These are phyloP conservation scores for Elaphomyces granulatus DNA, from an alignment of 495 filamentous ascomycete species.

Conservation along the genomic window DNA sequence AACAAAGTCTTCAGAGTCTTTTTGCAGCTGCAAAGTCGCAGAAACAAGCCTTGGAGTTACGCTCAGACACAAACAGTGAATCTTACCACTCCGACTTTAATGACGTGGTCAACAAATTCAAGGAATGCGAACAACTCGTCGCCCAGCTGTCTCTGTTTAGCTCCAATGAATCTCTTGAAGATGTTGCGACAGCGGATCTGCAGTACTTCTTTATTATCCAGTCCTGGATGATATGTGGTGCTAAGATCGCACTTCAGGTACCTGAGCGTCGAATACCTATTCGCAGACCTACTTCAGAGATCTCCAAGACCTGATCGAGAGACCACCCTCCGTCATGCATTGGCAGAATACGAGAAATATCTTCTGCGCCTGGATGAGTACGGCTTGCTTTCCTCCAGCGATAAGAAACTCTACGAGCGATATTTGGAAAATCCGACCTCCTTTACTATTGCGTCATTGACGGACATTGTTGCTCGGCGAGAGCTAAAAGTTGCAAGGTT, in stretches of 20 bases:
- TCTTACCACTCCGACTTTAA: conserved; percentile 53
- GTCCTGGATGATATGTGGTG: conserved; percentile 3
- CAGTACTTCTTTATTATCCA: conserved; percentile 37
- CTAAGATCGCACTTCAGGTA: conserved; percentile 33
- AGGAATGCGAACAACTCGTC: conserved; percentile 56
- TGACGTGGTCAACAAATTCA: conserved; percentile 51
- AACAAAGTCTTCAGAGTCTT: conserved; percentile 43
- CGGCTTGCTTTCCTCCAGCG: conserved; percentile 47
- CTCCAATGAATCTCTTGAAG: conserved; percentile 78
- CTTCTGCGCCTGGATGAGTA: conserved; percentile 65
- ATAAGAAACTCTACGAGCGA: conserved; percentile 55
- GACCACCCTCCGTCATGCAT: conserved; percentile 42
- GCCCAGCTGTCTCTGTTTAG: conserved; percentile 68
- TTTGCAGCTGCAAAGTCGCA: conserved; percentile 43
- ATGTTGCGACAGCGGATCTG: conserved; percentile 70
- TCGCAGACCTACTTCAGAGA: conserved; percentile 52
- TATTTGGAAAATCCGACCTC: conserved; percentile 50
- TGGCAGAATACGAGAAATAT: conserved; percentile 59
- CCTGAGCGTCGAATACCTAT: conserved; percentile 49
- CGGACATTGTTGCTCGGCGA: conserved; percentile 58
- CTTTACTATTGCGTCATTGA: conserved; percentile 54
- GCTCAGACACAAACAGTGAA: conserved; percentile 38
- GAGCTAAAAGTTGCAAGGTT: conserved; percentile 78
- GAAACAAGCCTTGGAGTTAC: conserved; percentile 34
- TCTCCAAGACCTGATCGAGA: conserved; percentile 44